Percentiles rank a stretch among this genome's conserved stretches.
These are phyloP conservation scores for Populus hybrid DNA, from an alignment of 441 rosid genomes.

Conservation along the genomic window DNA sequence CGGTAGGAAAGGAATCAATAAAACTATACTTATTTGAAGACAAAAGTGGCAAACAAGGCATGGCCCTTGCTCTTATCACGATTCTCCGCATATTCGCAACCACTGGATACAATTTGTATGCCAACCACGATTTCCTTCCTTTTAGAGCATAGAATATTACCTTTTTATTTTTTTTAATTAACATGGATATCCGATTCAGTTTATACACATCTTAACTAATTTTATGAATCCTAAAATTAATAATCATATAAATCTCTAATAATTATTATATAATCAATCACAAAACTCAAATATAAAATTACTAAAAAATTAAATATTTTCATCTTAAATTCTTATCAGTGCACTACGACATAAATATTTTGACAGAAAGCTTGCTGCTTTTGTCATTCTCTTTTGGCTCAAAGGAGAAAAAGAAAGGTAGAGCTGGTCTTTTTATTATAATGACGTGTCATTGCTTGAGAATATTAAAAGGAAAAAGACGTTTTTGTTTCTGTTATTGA, in stretches of 20 bases:
- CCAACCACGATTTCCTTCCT: background rate
- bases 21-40: background rate
- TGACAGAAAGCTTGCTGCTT: background rate
- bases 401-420: background rate
- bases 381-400: background rate
- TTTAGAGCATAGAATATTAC: background rate
- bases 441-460: background rate
- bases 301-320: no score
- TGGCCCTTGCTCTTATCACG: slow-evolving; percentile 19
- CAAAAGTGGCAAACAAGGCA: slow-evolving; percentile 12
- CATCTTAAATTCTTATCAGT: no score
- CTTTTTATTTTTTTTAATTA: no score
- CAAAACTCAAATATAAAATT: no score
- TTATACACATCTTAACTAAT: no score
- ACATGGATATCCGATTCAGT: no score
- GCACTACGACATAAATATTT: no score
- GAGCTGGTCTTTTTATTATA: background rate
- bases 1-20: background rate
- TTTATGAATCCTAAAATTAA: no score
- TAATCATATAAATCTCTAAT: no score
- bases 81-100: slow-evolving; percentile 28
- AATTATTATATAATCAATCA: no score
- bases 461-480: background rate
- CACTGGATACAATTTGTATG: background rate
- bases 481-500: background rate